Evolutionary conservation across 129 eudicot genomes (phyloP), one percentile per base, ranked within the genome.

Genomic region (Ambrosia trifida): DNA sequence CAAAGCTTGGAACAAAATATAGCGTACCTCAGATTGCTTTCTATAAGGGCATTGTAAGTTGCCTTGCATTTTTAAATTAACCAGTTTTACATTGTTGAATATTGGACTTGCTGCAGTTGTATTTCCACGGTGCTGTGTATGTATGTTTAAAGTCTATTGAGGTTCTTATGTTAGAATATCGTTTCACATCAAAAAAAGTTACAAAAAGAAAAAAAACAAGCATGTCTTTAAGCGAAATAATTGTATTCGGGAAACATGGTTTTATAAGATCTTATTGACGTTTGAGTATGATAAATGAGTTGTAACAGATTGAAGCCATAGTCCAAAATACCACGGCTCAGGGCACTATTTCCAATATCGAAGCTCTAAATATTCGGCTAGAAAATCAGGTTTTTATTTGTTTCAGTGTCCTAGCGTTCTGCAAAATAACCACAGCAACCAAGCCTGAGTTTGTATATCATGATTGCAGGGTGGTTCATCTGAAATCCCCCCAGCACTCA

Each of bases 1-100:
- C 98, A 44, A 93, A 89, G 85, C 90, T 93, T 66, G 98, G 98
- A 53, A 87, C 98, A 2, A 87, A 79, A 58, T 95, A 90, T 66
- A 79, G 87, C 4, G 86, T 84, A 74, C 97, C 99, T 52, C 97
- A 90, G 70, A 90, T 90, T 82, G 96, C 97, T 72, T 95, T 85
- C 59, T 95, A 84, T 64, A 90, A 88, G 74, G 96, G 87, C 75
- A 84, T 95, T 77, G 99, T 95, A 83, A 85, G 99, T 66, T 76
- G 44, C 28, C 0, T 4, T 50, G 19, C 59, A 60, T 50, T 35
- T 60, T 66, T 33, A 24, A 6, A 49, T 44, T 7, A 6, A 32
- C 30, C 47, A 44, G 16, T 54, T 47, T 10, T 64, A 47, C 54
- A 50, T 64, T 6, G 20, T 11, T 74, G 32, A 64, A 36, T 52